Percentiles rank a stretch among this genome's conserved stretches.
Conservation (phyloP, 495 filamentous ascomycete species). For the Halenospora varia region DNA sequence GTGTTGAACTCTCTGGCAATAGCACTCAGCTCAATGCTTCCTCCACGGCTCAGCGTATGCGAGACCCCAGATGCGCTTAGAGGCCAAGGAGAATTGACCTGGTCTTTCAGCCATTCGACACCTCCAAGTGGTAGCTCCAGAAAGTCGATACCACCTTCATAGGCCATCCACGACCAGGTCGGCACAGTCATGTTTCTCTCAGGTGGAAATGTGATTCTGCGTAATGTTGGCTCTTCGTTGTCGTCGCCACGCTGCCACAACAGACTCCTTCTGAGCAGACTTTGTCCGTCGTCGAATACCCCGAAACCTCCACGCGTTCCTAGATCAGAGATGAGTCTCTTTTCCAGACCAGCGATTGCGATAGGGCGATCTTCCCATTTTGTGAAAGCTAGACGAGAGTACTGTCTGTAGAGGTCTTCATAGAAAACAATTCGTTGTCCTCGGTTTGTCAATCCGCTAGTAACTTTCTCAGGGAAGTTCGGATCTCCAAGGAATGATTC, state of each 20-base stretch:
- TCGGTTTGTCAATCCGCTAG: not conserved
- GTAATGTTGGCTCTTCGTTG: not conserved
- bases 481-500: slow-evolving; percentile 34
- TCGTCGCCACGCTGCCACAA: slow-evolving; percentile 1
- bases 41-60: not conserved
- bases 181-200: not conserved
- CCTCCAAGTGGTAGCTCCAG: not conserved
- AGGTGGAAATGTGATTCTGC: not conserved
- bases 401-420: slow-evolving; percentile 4
- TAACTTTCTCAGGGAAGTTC: slow-evolving; percentile 29
- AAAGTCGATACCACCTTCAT: slow-evolving; percentile 6
- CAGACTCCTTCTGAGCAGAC: not conserved
- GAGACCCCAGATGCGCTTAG: not conserved
- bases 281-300: slow-evolving; percentile 9
- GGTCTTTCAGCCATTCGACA: slow-evolving; percentile 20
- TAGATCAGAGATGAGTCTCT: not conserved
- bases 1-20: slow-evolving; percentile 33
- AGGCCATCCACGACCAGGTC: slow-evolving; percentile 15
- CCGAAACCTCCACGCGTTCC: slow-evolving; percentile 2
- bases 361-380: slow-evolving; percentile 3
- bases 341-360: slow-evolving; percentile 10
- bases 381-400: slow-evolving; percentile 6
- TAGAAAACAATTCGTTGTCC: slow-evolving; percentile 5
- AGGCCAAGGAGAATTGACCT: slow-evolving; percentile 8
- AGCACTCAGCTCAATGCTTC: slow-evolving; percentile 13